phyloP scores from a whole-genome alignment of 2,329 filamentous ascomycete genomes.

The Aureobasidium namibiae region DNA sequence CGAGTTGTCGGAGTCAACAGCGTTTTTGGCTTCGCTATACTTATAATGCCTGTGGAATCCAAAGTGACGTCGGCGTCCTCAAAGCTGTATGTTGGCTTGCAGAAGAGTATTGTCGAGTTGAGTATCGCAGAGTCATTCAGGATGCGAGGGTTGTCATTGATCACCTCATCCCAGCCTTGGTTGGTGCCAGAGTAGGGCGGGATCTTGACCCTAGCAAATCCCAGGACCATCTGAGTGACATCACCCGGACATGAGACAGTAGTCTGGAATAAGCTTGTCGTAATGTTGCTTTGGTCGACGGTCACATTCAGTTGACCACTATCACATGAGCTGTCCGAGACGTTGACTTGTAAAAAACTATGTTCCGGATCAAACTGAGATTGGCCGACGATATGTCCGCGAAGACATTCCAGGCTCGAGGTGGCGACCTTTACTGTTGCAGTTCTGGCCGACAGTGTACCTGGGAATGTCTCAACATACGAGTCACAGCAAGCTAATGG shows the following conservation, averaged over 20 bases:
- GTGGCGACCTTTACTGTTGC: background rate
- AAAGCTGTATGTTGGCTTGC: background rate
- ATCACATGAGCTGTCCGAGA: background rate
- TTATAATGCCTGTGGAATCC: background rate
- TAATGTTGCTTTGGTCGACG: background rate
- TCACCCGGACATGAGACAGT: background rate
- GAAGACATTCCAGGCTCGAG: background rate
- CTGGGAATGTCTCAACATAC: background rate
- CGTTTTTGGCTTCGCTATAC: background rate
- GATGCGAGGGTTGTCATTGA: background rate
- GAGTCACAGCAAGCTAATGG: background rate
- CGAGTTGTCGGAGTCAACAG: no score
- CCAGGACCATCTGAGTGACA: background rate
- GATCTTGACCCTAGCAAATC: background rate
- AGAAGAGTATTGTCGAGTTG: background rate
- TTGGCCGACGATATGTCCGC: background rate
- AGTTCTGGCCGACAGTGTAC: background rate
- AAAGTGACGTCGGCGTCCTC: background rate
- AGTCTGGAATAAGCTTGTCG: background rate
- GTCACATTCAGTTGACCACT: background rate
- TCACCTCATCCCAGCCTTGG: background rate
- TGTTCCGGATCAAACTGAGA: background rate
- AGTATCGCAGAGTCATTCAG: background rate
- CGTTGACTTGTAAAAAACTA: background rate
- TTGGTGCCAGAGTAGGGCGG: background rate